These are phyloP conservation scores for Coemansia sp. DNA, from an alignment of 192 early-diverging fungal species.

Conservation along the genomic window DNA sequence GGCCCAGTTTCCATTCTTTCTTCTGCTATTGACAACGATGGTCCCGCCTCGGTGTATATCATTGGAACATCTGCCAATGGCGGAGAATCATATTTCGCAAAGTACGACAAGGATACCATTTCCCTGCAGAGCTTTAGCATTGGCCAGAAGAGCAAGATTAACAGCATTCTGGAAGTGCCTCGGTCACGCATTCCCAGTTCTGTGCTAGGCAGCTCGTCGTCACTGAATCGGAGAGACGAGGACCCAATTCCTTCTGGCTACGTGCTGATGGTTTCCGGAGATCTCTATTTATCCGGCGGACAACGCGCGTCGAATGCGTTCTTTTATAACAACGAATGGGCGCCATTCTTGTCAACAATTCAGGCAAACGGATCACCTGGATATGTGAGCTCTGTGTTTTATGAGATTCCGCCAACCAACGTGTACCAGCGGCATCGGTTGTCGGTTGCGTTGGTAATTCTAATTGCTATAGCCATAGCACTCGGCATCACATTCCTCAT, in stretches of 20 bases:
- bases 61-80: constrained; percentile 18
- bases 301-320: constrained; percentile 44
- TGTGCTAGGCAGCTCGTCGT: constrained; percentile 26
- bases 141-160: constrained; percentile 30
- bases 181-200: constrained; percentile 40
- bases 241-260: constrained; percentile 31
- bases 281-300: constrained; percentile 31
- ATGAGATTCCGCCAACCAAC: constrained; percentile 47
- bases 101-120: constrained; percentile 56
- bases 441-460: constrained; percentile 64
- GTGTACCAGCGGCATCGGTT: constrained; percentile 48
- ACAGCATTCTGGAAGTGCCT: constrained; percentile 33
- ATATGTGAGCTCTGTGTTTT: constrained; percentile 44
- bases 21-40: constrained; percentile 26
- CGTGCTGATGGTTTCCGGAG: constrained; percentile 47
- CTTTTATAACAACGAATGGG: constrained; percentile 49
- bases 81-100: constrained; percentile 55
- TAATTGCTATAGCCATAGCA: constrained; percentile 70
- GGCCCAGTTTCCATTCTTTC: constrained; percentile 58
- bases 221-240: constrained; percentile 27
- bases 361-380: constrained; percentile 41
- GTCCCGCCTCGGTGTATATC: constrained; percentile 33
- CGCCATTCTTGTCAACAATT: constrained; percentile 51
- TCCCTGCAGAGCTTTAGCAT: constrained; percentile 30
- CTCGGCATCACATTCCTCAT: constrained; percentile 65